These are phyloP conservation scores for Exophiala phaeomuriformis DNA, from an alignment of 2,329 filamentous ascomycete genomes.

Conservation along the genomic window DNA sequence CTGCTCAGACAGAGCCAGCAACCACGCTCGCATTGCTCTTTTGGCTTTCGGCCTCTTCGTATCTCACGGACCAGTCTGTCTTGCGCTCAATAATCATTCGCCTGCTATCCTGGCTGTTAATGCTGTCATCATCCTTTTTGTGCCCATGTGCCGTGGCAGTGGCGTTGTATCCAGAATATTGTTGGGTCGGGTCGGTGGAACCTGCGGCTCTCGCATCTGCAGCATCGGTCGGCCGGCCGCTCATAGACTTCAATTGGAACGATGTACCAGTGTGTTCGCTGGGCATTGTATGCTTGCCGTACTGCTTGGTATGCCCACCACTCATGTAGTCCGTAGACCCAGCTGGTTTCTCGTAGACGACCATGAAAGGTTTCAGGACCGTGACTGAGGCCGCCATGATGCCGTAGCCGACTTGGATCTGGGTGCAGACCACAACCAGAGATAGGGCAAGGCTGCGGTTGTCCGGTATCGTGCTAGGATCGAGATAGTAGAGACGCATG, in stretches of 20 bases:
- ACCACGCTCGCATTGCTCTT: conserved; percentile 7
- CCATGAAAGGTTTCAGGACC: conserved; percentile 41
- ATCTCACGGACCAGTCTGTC: conserved; percentile 11
- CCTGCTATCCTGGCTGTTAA: conserved; percentile 10
- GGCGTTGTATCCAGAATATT: neutral
- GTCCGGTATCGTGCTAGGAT: conserved; percentile 29
- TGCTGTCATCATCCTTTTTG: conserved; percentile 4
- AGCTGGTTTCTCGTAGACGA: conserved; percentile 9
- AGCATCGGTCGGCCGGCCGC: neutral
- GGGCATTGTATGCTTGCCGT: neutral
- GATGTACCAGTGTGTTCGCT: conserved; percentile 4
- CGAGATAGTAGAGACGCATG: conserved; percentile 36
- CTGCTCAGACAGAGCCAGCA: conserved; percentile 1
- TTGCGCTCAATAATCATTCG: conserved; percentile 12
- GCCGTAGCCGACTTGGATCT: conserved; percentile 38
- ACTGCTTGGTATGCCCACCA: neutral
- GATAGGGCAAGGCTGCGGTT: conserved; percentile 36
- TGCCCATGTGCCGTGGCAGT: neutral
- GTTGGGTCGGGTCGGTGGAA: conserved; percentile 1
- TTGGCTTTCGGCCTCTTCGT: conserved; percentile 13
- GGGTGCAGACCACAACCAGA: conserved; percentile 33
- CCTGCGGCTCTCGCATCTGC: neutral
- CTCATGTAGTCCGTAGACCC: conserved; percentile 6
- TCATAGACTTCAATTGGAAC: conserved; percentile 6
- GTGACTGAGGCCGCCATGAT: conserved; percentile 39